phyloP scores from a whole-genome alignment of 306 rosid genomes.

The Sophora flavescens region DNA sequence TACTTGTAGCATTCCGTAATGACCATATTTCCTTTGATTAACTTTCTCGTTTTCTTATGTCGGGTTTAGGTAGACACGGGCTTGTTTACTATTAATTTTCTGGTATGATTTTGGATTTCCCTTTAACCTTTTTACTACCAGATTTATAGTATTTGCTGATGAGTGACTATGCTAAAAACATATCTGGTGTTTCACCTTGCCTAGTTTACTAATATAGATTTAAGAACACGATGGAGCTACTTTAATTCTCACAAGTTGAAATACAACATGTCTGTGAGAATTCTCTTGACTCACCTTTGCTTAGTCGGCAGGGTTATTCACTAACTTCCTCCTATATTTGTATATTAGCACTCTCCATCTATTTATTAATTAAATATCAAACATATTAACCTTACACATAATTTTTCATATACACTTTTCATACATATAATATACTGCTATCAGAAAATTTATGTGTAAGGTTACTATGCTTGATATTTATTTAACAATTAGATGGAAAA shows the following conservation, averaged over 20 bases:
- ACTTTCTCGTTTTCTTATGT: neutral
- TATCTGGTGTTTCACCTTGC: neutral
- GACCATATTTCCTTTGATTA: neutral
- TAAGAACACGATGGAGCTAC: too few species aligned
- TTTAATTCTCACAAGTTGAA: too few species aligned
- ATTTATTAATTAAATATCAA: neutral
- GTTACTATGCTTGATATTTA: neutral
- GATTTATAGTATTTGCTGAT: neutral
- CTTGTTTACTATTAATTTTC: constrained; percentile 13
- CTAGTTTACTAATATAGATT: too few species aligned
- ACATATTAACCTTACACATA: neutral
- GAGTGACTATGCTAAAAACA: constrained; percentile 2
- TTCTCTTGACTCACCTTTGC: too few species aligned
- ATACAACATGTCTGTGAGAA: too few species aligned
- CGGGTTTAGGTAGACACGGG: constrained; percentile 11
- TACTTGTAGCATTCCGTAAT: constrained; percentile 35
- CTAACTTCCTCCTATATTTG: neutral
- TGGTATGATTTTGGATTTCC: constrained; percentile 1
- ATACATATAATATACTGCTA: too few species aligned
- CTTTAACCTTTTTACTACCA: neutral
- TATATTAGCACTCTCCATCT: neutral
- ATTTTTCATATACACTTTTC: too few species aligned
- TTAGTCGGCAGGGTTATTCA: neutral
- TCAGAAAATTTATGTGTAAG: neutral
- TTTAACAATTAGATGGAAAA: neutral